Evolutionary conservation across 2,329 filamentous ascomycete genomes (phyloP).

Genomic region (Teratosphaeria viscida): DNA sequence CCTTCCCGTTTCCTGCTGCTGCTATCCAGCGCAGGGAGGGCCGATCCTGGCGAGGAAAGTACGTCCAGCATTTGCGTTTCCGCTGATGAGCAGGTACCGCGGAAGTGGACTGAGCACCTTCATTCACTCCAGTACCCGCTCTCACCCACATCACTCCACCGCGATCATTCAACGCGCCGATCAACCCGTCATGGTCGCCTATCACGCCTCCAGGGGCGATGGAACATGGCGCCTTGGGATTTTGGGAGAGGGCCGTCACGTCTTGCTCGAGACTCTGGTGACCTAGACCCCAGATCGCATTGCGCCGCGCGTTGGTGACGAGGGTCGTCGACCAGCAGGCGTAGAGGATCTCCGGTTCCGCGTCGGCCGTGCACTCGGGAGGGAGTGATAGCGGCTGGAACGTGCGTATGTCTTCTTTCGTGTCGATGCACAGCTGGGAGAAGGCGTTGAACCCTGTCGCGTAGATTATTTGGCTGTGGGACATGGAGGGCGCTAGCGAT

Average conservation of each 20-base stretch:
- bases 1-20: neutral
- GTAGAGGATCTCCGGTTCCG: constrained; percentile 15
- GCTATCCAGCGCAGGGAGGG: neutral
- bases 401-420: constrained; percentile 9
- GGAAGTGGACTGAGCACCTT: neutral
- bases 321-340: constrained; percentile 24
- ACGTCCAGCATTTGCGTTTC: neutral
- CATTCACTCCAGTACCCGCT: neutral
- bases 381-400: constrained; percentile 5
- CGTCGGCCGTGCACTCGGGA: neutral
- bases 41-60: neutral
- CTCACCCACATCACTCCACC: constrained; percentile 7
- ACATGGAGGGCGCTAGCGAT: neutral
- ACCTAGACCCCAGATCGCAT: constrained; percentile 7
- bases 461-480: constrained; percentile 1
- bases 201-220: neutral
- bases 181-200: constrained; percentile 24
- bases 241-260: constrained; percentile 7
- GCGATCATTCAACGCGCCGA: constrained; percentile 15
- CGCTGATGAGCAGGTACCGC: neutral
- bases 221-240: neutral
- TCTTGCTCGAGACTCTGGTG: constrained; percentile 9
- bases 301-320: constrained; percentile 4
- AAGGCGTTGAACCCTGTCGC: constrained; percentile 23
- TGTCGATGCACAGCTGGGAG: constrained; percentile 12